phyloP scores from a whole-genome alignment of 257 asterid species.

The Datura wrightii region DNA sequence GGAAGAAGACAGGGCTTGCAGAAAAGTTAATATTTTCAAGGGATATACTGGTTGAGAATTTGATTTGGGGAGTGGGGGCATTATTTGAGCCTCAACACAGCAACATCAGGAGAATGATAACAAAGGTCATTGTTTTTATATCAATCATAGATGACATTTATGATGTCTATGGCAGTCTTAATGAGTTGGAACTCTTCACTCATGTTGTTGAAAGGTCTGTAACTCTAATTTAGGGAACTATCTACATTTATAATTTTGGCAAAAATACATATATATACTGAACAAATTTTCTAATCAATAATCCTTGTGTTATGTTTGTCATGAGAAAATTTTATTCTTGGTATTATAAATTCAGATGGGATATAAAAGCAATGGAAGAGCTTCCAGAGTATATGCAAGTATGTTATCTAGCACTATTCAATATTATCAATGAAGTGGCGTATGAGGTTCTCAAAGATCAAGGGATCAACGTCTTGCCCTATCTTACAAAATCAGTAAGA shows the following conservation, averaged over 20 bases:
- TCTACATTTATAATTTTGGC: no score
- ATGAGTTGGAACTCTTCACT: background rate
- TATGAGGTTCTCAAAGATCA: conserved; percentile 45
- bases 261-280: no score
- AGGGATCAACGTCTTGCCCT: conserved; percentile 35
- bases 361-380: conserved; percentile 19
- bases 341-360: conserved; percentile 30
- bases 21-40: conserved; percentile 54
- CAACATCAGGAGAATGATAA: background rate
- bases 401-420: conserved; percentile 46
- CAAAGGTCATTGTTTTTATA: background rate
- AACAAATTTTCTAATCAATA: no score
- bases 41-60: conserved; percentile 55
- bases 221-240: no score
- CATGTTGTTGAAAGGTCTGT: background rate
- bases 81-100: background rate
- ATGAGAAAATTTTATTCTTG: no score
- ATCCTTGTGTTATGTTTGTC: no score
- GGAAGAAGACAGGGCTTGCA: conserved; percentile 42
- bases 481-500: no score
- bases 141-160: background rate
- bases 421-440: conserved; percentile 43
- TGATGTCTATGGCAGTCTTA: conserved; percentile 7
- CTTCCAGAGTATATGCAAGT: conserved; percentile 53
- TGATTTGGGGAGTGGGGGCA: conserved; percentile 41